Evolutionary conservation across 257 asterid species (phyloP).

Genomic region (Paulownia fortunei): DNA sequence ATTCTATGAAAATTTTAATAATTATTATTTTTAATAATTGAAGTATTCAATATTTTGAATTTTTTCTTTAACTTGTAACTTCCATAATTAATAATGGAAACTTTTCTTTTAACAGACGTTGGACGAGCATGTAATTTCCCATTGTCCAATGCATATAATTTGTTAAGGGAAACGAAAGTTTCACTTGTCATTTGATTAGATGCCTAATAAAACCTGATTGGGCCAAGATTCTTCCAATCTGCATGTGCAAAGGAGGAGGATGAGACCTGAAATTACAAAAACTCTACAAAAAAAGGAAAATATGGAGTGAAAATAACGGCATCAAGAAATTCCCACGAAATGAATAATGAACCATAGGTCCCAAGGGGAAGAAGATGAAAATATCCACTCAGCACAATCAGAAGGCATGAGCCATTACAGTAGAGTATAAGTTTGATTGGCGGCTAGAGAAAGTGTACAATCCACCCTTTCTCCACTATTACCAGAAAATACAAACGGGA

Average conservation of each 20-base stretch:
- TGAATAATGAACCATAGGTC: background rate
- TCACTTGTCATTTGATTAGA: too few species aligned
- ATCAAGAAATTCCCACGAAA: background rate
- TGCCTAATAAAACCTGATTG: background rate
- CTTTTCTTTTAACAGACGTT: too few species aligned
- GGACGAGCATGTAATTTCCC: too few species aligned
- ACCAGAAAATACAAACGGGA: constrained; percentile 31
- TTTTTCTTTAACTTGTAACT: too few species aligned
- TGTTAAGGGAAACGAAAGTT: too few species aligned
- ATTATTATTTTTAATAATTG: too few species aligned
- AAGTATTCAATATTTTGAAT: too few species aligned
- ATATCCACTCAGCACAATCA: constrained; percentile 8
- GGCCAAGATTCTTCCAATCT: background rate
- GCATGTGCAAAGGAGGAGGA: too few species aligned
- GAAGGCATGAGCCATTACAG: constrained; percentile 22
- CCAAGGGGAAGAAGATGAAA: background rate
- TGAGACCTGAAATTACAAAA: too few species aligned
- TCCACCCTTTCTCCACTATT: constrained; percentile 2
- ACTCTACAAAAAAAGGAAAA: background rate
- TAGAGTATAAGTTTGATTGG: background rate
- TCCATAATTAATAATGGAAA: too few species aligned
- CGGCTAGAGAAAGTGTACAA: constrained; percentile 19
- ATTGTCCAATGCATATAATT: too few species aligned
- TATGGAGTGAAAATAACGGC: background rate
- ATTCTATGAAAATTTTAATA: too few species aligned